phyloP scores from a whole-genome alignment of 1,284 basidiomycete genomes.

The Chiua sp. region DNA sequence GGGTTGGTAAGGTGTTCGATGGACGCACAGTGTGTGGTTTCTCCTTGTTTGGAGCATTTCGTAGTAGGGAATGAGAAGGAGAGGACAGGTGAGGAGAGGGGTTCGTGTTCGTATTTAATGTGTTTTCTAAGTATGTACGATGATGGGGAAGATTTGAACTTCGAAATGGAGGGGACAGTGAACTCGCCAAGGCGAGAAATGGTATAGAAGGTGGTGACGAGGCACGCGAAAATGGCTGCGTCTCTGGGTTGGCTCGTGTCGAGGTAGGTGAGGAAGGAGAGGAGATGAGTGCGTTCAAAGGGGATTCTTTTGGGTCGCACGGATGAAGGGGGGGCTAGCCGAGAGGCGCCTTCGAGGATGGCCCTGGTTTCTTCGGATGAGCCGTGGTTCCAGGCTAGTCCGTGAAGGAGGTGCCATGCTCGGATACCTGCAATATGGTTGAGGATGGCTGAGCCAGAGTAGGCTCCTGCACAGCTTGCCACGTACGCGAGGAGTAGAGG shows the following conservation, averaged over 20 bases:
- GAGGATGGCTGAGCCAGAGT: no score
- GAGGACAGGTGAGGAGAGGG: no score
- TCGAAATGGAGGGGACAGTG: background rate
- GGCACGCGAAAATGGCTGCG: constrained; percentile 2
- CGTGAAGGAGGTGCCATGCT: no score
- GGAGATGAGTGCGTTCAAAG: background rate
- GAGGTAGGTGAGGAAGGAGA: background rate
- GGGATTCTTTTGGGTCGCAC: no score
- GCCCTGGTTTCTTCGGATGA: no score
- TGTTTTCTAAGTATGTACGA: rapidly evolving
- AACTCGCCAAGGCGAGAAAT: constrained; percentile 1
- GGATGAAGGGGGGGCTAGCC: no score
- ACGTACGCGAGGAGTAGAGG: background rate
- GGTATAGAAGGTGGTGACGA: background rate
- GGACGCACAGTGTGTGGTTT: background rate
- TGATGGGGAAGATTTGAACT: no score
- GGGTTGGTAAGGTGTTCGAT: background rate
- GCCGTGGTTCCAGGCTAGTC: no score
- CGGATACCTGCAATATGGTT: no score
- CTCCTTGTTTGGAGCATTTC: background rate
- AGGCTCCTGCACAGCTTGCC: rapidly evolving
- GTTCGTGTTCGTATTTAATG: no score
- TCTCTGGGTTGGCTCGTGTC: background rate
- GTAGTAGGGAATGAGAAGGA: background rate
- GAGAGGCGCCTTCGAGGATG: no score